Base-by-base conservation (phyloP, 192 early-diverging fungal genomes). In the Entomortierella parvispora region DNA sequence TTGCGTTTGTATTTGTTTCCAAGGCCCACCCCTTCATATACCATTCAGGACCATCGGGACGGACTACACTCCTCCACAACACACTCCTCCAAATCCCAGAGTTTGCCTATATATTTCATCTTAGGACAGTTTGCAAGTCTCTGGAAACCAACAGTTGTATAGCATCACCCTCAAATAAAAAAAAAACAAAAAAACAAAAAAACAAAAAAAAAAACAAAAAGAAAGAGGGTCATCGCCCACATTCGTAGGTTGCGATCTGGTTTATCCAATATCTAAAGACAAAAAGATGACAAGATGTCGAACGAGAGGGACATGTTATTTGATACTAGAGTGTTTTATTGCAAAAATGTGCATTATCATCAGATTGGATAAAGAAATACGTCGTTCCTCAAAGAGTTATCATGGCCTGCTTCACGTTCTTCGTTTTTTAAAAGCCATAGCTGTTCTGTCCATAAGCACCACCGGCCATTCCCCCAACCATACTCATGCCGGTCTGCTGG, bases 401-500 rank as follows among this genome's bases (percentile, higher is more conserved):
- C 37, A 9, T 40, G n/a, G n/a, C n/a, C 37, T 12, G 5, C 37
- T 5, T 40, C 37, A 40, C 12, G 37, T 5, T 12, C 5, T 40
- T 12, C 12, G 12, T 59, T 20, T 18, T 65, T 55, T 37, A 66
- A 22, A 49, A 66, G 5, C 65, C 62, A 17, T 45, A 59, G n/a
- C 37, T 45, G 37, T 28, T 70, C 52, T 70, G 68, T 9, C 37
- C 37, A 40, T 40, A 40, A 12, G 37, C 37, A 40, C 37, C 37
- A 40, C 37, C 40, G 53, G 43, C 9, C 48, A 59, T 25, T 23
- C 45, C 45, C 53, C 52, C 58, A 52, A 46, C 54, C 31, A 34
- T 20, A 20, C 43, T 59, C 58, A 65, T 53, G 43, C 69, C 69
- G 5, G 61, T 71, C 46, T 56, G 61, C 55, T 64, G 70, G 26